phyloP scores from a whole-genome alignment of 2,329 filamentous ascomycete genomes.

The Sodiomyces alkalinus region DNA sequence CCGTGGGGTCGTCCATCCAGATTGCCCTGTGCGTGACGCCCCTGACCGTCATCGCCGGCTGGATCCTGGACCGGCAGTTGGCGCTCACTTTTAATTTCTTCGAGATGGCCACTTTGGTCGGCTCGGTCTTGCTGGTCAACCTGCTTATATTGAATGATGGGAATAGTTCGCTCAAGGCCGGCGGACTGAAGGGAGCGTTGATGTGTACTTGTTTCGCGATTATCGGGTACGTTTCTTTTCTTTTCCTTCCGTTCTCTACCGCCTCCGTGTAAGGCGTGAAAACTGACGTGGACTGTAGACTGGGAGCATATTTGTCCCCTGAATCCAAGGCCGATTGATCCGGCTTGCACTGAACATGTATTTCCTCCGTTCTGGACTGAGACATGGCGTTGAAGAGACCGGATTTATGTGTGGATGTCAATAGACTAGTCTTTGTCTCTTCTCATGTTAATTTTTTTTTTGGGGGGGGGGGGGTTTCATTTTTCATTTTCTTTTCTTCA shows the following conservation, averaged over 20 bases:
- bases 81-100: slow-evolving; percentile 62
- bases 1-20: slow-evolving; percentile 44
- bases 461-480: too few species aligned
- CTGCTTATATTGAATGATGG: slow-evolving; percentile 60
- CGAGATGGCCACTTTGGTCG: slow-evolving; percentile 59
- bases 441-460: too few species aligned
- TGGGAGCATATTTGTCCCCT: slow-evolving; percentile 4
- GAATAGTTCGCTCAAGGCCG: slow-evolving; percentile 45
- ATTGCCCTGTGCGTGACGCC: slow-evolving; percentile 47
- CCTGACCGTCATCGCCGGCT: slow-evolving; percentile 42
- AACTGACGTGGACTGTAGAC: slow-evolving; percentile 1
- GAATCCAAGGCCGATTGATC: too few species aligned
- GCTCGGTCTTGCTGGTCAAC: slow-evolving; percentile 57
- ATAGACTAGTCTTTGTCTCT: too few species aligned
- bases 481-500: too few species aligned
- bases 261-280: too few species aligned
- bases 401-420: too few species aligned
- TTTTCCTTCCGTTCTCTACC: too few species aligned
- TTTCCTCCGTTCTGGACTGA: too few species aligned
- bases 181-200: slow-evolving; percentile 35
- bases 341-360: too few species aligned
- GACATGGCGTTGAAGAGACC: too few species aligned
- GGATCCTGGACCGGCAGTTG: slow-evolving; percentile 38
- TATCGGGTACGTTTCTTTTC: slow-evolving; percentile 19
- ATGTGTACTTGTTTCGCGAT: slow-evolving; percentile 39